Percentiles rank a stretch among this genome's conserved stretches.
These are phyloP conservation scores for Danielia oregonensis DNA, from an alignment of 805 yeast species.

Conservation along the genomic window DNA sequence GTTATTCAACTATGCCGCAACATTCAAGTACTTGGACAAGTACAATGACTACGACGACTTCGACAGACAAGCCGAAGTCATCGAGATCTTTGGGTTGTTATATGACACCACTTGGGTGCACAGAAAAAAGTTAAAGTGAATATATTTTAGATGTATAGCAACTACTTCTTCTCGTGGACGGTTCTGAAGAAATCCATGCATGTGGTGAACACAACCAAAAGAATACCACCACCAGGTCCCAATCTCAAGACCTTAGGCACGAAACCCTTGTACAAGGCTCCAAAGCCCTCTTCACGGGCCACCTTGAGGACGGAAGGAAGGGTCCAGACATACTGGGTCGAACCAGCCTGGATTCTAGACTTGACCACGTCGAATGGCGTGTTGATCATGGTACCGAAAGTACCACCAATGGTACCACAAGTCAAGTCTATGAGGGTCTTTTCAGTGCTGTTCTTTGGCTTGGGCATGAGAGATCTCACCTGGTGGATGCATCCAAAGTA, in stretches of 20 bases:
- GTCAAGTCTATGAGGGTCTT: conserved; percentile 83
- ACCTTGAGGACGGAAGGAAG: conserved; percentile 72
- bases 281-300: conserved; percentile 86
- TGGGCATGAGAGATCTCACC: conserved; percentile 74
- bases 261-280: conserved; percentile 92
- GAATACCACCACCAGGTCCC: conserved; percentile 99
- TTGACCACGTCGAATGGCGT: conserved; percentile 98
- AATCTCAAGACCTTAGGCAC: conserved; percentile 94
- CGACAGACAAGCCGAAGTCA: conserved; percentile 7
- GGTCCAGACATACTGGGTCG: conserved; percentile 90
- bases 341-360: conserved; percentile 91
- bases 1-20: conserved; percentile 17
- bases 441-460: conserved; percentile 64
- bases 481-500: conserved; percentile 94
- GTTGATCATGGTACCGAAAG: conserved; percentile 89
- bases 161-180: conserved; percentile 24
- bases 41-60: conserved; percentile 5
- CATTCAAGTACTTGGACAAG: conserved; percentile 15
- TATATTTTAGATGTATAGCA: neutral
- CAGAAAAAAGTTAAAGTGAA: neutral
- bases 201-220: conserved; percentile 92
- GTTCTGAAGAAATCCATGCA: conserved; percentile 91
- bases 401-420: conserved; percentile 96
- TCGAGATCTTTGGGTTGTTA: conserved; percentile 5
- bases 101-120: conserved; percentile 8